These are phyloP conservation scores for Aristolochia contorta DNA, from an alignment of 164 flowering plant genomes.

Conservation along the genomic window DNA sequence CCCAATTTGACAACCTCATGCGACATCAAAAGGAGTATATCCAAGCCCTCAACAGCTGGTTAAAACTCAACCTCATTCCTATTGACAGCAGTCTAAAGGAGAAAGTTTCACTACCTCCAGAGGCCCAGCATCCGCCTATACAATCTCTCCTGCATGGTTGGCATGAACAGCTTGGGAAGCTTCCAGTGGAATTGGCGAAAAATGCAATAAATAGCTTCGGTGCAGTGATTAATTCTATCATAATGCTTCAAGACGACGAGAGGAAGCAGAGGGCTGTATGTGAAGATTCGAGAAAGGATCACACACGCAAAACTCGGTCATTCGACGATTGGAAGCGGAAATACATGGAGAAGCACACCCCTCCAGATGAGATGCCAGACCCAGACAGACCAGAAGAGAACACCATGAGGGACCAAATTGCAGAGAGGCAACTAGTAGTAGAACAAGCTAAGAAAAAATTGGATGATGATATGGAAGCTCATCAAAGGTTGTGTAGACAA, in stretches of 20 bases:
- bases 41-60: constrained; percentile 54
- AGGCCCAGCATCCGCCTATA: constrained; percentile 49
- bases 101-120: constrained; percentile 64
- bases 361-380: constrained; percentile 32
- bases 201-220: constrained; percentile 56
- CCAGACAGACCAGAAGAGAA: constrained; percentile 35
- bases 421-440: constrained; percentile 46
- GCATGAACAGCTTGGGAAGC: constrained; percentile 65
- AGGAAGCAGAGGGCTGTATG: constrained; percentile 60
- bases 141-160: constrained; percentile 54
- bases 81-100: constrained; percentile 78
- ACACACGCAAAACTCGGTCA: constrained; percentile 32
- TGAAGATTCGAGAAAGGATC: constrained; percentile 64
- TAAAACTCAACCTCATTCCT: constrained; percentile 73
- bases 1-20: constrained; percentile 50
- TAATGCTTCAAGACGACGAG: constrained; percentile 61
- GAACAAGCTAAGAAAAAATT: constrained; percentile 59
- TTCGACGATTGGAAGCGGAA: constrained; percentile 71
- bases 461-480: constrained; percentile 60
- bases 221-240: constrained; percentile 55
- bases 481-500: constrained; percentile 58
- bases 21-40: constrained; percentile 58
- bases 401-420: constrained; percentile 37
- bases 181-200: constrained; percentile 63
- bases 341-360: constrained; percentile 27